A percentile compares a stretch with the other conserved stretches of the same genome.
Conservation (phyloP, 352 stramenopile genomes). For the Detonula confervacea region DNA sequence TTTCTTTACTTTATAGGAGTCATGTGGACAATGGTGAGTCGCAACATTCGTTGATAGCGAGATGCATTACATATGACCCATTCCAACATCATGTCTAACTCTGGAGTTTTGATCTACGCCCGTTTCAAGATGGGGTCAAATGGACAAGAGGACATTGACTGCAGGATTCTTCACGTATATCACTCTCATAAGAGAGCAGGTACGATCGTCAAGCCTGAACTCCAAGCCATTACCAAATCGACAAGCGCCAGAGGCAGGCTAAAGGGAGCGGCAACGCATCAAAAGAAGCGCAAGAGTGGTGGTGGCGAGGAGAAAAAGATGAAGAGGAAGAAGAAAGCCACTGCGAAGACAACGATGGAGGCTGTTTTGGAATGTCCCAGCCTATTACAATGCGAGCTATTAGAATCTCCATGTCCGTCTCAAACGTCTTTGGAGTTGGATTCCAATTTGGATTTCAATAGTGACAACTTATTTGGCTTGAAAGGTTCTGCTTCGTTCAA, state of each 20-base stretch:
- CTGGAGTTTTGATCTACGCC: too few species aligned
- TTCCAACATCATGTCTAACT: too few species aligned
- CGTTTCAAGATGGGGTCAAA: slow-evolving; percentile 27
- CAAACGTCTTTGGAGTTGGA: slow-evolving; percentile 15
- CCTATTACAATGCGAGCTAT: not conserved
- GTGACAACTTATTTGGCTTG: slow-evolving; percentile 6
- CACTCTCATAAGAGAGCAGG: slow-evolving; percentile 54
- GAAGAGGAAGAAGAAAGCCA: not conserved
- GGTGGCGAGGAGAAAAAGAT: not conserved
- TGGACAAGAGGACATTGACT: slow-evolving; percentile 62
- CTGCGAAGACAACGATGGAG: not conserved
- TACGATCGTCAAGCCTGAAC: not conserved
- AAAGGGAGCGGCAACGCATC: not conserved
- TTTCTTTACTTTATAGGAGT: slow-evolving; percentile 16
- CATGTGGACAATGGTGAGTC: slow-evolving; percentile 73
- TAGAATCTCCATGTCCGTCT: slow-evolving; percentile 6
- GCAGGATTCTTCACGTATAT: slow-evolving; percentile 78
- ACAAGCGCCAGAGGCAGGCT: not conserved
- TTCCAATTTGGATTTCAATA: slow-evolving; percentile 18
- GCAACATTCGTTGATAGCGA: not conserved
- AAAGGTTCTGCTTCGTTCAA: slow-evolving; percentile 3
- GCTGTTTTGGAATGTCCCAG: not conserved
- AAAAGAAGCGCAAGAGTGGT: slow-evolving; percentile 12
- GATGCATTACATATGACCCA: slow-evolving; percentile 12
- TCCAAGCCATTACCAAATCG: not conserved